Conservation (phyloP, 2,329 filamentous ascomycete genomes). For the Fusarium sp. region DNA sequence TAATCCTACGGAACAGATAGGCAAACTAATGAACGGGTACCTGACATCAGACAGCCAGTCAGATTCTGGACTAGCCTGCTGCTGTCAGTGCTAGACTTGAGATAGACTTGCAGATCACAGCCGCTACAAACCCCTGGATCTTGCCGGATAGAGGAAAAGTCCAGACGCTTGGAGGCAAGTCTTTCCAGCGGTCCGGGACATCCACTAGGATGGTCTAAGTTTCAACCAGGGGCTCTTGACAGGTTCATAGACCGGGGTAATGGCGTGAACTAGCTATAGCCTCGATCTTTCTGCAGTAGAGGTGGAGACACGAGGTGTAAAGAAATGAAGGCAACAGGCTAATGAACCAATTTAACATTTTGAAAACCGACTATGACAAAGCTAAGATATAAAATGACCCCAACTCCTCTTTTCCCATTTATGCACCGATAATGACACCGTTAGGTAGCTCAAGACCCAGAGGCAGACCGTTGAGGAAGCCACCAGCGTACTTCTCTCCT, state of each 20-base stretch:
- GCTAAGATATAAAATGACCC: background rate
- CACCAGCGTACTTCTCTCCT: constrained; percentile 48
- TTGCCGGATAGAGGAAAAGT: background rate
- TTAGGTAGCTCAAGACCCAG: constrained; percentile 59
- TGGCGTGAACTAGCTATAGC: background rate
- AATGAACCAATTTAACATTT: background rate
- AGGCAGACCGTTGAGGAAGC: constrained; percentile 56
- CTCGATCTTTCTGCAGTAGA: background rate
- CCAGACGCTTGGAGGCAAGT: too few relatives aligned
- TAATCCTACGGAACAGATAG: rapidly evolving
- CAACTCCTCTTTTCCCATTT: background rate
- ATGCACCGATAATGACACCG: constrained; percentile 52
- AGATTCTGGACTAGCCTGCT: background rate
- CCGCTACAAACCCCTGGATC: background rate
- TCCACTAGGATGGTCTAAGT: background rate
- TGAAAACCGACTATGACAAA: background rate
- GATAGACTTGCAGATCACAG: background rate
- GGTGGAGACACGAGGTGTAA: rapidly evolving
- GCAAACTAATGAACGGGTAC: background rate
- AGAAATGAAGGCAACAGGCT: background rate
- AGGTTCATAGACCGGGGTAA: too few relatives aligned
- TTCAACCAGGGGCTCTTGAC: background rate
- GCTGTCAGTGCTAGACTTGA: background rate
- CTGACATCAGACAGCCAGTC: background rate
- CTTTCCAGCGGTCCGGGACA: rapidly evolving